Conservation (phyloP, 2,329 filamentous ascomycete species). For the Aureobasidium zeae region DNA sequence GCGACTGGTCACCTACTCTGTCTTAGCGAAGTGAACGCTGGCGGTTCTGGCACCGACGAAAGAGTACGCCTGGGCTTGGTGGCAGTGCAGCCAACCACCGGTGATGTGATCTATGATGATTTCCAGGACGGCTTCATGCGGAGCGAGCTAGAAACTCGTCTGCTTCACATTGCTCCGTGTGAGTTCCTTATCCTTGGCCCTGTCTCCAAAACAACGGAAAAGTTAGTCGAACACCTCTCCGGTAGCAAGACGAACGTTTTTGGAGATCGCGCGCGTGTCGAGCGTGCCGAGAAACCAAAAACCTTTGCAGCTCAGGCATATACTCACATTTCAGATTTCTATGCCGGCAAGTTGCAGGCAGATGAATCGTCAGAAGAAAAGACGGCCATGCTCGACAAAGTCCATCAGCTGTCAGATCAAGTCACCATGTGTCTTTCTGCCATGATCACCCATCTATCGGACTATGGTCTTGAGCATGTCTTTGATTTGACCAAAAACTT, state of each 20-base stretch:
- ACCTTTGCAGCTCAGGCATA: constrained; percentile 77
- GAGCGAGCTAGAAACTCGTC: constrained; percentile 87
- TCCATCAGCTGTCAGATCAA: constrained; percentile 72
- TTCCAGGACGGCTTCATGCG: constrained; percentile 98
- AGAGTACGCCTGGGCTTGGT: constrained; percentile 86
- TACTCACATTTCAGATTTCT: constrained; percentile 86
- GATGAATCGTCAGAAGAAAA: constrained; percentile 29
- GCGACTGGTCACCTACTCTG: constrained; percentile 84
- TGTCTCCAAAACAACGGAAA: constrained; percentile 82
- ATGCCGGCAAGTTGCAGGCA: constrained; percentile 71
- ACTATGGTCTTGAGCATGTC: constrained; percentile 90
- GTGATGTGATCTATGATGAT: constrained; percentile 89
- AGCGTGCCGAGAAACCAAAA: constrained; percentile 65
- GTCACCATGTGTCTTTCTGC: constrained; percentile 88
- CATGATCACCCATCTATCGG: constrained; percentile 87
- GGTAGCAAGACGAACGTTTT: constrained; percentile 85
- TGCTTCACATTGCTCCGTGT: constrained; percentile 90
- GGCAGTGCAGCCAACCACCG: constrained; percentile 89
- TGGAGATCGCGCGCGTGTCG: constrained; percentile 79
- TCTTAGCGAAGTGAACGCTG: constrained; percentile 74
- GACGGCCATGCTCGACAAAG: constrained; percentile 68
- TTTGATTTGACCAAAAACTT: constrained; percentile 97
- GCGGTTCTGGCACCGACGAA: constrained; percentile 77
- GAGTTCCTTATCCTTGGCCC: constrained; percentile 91
- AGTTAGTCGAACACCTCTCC: constrained; percentile 81